Base-by-base conservation (phyloP, 2,329 filamentous ascomycete genomes). In the Sporothrix humicola region DNA sequence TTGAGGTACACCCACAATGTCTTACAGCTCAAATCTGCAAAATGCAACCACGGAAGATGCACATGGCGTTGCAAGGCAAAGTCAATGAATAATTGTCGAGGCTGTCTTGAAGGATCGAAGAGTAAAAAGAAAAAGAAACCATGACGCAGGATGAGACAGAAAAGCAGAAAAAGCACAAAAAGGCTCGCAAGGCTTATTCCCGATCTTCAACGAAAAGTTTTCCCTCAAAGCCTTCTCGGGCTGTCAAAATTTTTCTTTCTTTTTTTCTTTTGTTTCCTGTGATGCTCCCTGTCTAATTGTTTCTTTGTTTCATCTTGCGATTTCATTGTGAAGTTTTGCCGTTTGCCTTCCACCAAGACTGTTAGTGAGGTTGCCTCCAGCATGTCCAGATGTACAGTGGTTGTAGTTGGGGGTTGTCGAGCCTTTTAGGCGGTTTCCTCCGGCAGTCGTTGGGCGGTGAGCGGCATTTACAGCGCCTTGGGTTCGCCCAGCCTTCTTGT, bases 261-360 rank as follows among this genome's bases (percentile, higher is more conserved):
- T 65, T 48, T 48, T 26, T 46, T 20, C 12, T 50, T 26, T 66
- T 66, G 37, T 37, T 31, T 50, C 63, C 8, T 50, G 5, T 48
- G 44, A 66, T 48, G 59, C 44, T 48, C 44, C 7, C 9, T n/a
- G 31, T 48, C 15, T 48, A 15, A 66, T 48, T 66, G 61, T 66
- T 66, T 20, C 44, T 66, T 66, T 66, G 63, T 66, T 50, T 66
- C 44, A 66, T 26, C 63, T 31, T 50, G n/a, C 13, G 44, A 48
- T 26, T 50, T 66, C 26, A 20, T 48, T 31, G 20, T 37, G 7
- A 37, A 37, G 31, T 37, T 37, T 37, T 37, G 31, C 31, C n/a
- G 42, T 50, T 50, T 31, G 42, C 46, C 44, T 66, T 31, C 63
- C 44, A 46, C 37, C 17, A 46, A 46, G 5, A 13, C 8, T 7